These are phyloP conservation scores for Saccharomycopsis guyanensis DNA, from an alignment of 805 yeast genomes.

Conservation along the genomic window DNA sequence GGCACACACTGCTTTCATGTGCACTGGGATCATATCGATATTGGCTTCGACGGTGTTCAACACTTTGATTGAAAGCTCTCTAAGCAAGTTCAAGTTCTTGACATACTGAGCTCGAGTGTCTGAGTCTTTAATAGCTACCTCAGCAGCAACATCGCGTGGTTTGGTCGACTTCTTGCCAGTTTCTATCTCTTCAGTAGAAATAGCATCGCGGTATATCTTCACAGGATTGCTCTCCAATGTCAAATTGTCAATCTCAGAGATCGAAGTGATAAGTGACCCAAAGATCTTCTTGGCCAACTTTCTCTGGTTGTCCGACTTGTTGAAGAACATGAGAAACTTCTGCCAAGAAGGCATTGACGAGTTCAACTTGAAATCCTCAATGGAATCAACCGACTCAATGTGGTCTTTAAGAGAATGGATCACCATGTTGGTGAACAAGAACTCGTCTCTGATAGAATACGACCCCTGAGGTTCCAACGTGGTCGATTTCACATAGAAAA, in stretches of 20 bases:
- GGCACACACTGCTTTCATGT: slow-evolving; percentile 47
- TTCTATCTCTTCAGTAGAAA: slow-evolving; percentile 7
- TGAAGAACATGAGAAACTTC: slow-evolving; percentile 33
- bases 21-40: slow-evolving; percentile 44
- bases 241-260: slow-evolving; percentile 31
- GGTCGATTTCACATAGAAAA: not conserved
- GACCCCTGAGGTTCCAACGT: not conserved
- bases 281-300: slow-evolving; percentile 30
- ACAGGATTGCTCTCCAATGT: slow-evolving; percentile 81
- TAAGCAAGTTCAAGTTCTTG: slow-evolving; percentile 59
- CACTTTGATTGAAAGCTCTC: slow-evolving; percentile 62
- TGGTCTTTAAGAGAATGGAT: slow-evolving; percentile 37
- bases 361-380: slow-evolving; percentile 24
- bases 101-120: slow-evolving; percentile 68
- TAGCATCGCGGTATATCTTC: slow-evolving; percentile 34
- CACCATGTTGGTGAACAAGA: slow-evolving; percentile 51
- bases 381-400: slow-evolving; percentile 26
- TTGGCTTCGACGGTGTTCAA: slow-evolving; percentile 43
- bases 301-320: slow-evolving; percentile 30
- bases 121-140: slow-evolving; percentile 69
- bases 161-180: slow-evolving; percentile 16
- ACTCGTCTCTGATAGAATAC: slow-evolving; percentile 51
- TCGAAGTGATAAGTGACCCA: slow-evolving; percentile 31
- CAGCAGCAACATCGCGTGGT: slow-evolving; percentile 35
- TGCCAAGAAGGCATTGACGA: slow-evolving; percentile 34